These are phyloP conservation scores for Candida sp. DNA, from an alignment of 1,139 yeast species.

Conservation along the genomic window DNA sequence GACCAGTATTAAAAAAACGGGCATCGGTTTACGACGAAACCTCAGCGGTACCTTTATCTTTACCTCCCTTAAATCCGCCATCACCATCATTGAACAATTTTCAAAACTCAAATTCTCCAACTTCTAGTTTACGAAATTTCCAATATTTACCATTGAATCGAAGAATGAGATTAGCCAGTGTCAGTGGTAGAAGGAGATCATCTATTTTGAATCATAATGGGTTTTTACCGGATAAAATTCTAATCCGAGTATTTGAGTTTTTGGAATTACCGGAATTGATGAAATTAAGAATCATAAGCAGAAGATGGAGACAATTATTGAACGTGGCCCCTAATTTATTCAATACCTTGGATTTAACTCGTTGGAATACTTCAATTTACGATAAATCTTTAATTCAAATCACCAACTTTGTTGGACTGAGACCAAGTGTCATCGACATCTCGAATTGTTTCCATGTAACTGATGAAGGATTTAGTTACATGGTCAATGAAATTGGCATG, in stretches of 20 bases:
- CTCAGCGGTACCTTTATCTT: slow-evolving; percentile 7
- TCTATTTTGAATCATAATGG: slow-evolving; percentile 52
- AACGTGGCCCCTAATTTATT: slow-evolving; percentile 53
- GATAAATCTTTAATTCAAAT: slow-evolving; percentile 57
- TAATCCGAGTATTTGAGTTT: slow-evolving; percentile 50
- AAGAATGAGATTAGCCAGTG: slow-evolving; percentile 42
- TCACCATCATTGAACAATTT: slow-evolving; percentile 30
- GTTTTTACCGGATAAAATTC: slow-evolving; percentile 55
- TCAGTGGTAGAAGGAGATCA: slow-evolving; percentile 50
- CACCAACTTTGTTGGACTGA: slow-evolving; percentile 65
- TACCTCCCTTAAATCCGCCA: slow-evolving; percentile 37
- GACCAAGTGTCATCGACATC: slow-evolving; percentile 60
- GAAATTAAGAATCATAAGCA: slow-evolving; percentile 53
- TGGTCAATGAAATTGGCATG: slow-evolving; percentile 70
- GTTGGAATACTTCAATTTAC: slow-evolving; percentile 58
- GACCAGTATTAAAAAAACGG: slow-evolving; percentile 7
- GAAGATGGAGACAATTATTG: slow-evolving; percentile 67
- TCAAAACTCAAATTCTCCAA: slow-evolving; percentile 10
- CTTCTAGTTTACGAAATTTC: slow-evolving; percentile 8
- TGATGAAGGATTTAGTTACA: slow-evolving; percentile 67
- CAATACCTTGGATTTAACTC: slow-evolving; percentile 49
- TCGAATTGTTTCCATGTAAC: slow-evolving; percentile 76
- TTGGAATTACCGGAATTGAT: slow-evolving; percentile 54
- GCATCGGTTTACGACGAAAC: slow-evolving; percentile 7
- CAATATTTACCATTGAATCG: slow-evolving; percentile 50